Conservation (phyloP, 164 flowering plant genomes). For the Tetrastigma voinierianum region DNA sequence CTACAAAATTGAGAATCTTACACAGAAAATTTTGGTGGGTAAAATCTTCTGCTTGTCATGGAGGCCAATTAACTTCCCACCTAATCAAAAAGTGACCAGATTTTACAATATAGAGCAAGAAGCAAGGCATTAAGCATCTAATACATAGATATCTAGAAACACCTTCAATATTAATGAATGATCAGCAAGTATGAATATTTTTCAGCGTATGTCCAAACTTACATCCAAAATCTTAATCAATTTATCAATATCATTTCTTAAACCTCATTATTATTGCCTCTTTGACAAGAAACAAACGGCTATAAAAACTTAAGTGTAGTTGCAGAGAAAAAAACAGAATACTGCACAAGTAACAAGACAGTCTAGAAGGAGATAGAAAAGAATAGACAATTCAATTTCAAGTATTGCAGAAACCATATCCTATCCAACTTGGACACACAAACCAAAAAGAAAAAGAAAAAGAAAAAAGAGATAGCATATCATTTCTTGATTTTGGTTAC, state of each 20-base stretch:
- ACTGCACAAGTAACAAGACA: neutral
- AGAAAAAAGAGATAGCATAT: neutral
- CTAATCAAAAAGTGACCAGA: constrained; percentile 17
- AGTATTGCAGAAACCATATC: neutral
- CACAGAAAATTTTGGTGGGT: constrained; percentile 17
- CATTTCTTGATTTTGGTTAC: too few relatives aligned
- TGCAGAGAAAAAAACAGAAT: neutral
- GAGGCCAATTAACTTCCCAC: constrained; percentile 22
- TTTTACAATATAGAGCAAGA: constrained; percentile 5
- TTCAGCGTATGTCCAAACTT: too few relatives aligned
- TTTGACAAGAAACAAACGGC: too few relatives aligned
- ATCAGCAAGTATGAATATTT: too few relatives aligned
- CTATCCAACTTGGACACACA: neutral
- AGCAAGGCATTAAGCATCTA: neutral
- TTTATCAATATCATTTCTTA: too few relatives aligned
- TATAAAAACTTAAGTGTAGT: neutral
- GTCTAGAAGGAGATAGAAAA: neutral
- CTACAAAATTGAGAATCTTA: constrained; percentile 19
- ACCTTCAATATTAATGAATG: too few relatives aligned
- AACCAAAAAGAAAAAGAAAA: constrained; percentile 2
- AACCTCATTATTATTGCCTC: too few relatives aligned
- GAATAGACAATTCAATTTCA: neutral
- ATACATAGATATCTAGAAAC: too few relatives aligned
- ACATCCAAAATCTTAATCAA: too few relatives aligned
- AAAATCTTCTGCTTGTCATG: constrained; percentile 10